Conservation (phyloP, 129 eudicot species). For the Smallanthus sonchifolius region DNA sequence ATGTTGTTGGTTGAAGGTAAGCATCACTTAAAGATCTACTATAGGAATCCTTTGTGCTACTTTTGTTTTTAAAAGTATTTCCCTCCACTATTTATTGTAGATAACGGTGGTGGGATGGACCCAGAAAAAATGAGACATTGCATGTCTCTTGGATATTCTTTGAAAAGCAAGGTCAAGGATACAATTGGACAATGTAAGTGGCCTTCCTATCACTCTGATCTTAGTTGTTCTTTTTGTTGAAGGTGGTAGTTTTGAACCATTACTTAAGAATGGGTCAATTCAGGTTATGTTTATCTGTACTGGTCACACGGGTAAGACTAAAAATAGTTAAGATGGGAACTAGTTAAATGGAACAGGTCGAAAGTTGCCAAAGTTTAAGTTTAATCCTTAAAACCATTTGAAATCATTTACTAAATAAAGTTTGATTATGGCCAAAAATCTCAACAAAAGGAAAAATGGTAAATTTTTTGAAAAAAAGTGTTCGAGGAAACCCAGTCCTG, state of each 20-base stretch:
- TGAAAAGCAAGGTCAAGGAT: constrained; percentile 77
- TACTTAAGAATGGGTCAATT: constrained; percentile 4
- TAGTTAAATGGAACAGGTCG: background rate
- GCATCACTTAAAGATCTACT: background rate
- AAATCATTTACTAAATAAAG: no score
- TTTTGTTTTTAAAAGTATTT: constrained; percentile 1
- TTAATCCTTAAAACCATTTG: background rate
- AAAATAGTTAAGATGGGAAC: background rate
- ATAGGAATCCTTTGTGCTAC: background rate
- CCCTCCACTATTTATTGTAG: constrained; percentile 31
- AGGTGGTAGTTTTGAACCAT: background rate
- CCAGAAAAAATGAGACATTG: constrained; percentile 96
- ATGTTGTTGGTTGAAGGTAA: constrained; percentile 92
- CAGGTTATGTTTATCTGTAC: background rate
- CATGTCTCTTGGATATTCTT: constrained; percentile 96
- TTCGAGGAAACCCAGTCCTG: background rate
- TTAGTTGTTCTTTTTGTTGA: background rate
- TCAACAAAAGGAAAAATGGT: background rate
- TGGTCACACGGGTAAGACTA: background rate
- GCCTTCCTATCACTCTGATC: background rate
- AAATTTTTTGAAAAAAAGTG: background rate
- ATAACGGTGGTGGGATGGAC: constrained; percentile 96
- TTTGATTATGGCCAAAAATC: background rate
- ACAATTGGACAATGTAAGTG: constrained; percentile 90
- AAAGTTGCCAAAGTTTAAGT: background rate